A percentile compares a stretch with the other conserved stretches of the same genome.
Conservation (phyloP, 345 rosid species). For the Ceriops zippeliana region DNA sequence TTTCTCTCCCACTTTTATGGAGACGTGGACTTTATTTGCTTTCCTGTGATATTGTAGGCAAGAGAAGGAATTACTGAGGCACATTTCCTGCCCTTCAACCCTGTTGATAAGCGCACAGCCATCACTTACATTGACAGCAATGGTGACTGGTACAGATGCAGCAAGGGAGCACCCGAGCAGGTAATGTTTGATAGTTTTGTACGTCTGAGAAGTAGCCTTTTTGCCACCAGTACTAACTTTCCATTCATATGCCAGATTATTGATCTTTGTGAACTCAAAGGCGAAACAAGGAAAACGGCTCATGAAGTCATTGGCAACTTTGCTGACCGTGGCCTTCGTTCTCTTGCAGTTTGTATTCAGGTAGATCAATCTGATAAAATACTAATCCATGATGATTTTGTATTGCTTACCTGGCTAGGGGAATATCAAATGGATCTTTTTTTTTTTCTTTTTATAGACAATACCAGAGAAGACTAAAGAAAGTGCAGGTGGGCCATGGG, state of each 20-base stretch:
- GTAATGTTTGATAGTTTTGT: constrained; percentile 20
- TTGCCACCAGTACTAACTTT: background rate
- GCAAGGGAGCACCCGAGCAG: constrained; percentile 98
- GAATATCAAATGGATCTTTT: background rate
- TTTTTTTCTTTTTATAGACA: constrained; percentile 29
- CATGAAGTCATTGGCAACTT: constrained; percentile 56
- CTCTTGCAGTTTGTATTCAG: constrained; percentile 70
- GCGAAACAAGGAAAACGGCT: constrained; percentile 46
- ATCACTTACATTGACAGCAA: constrained; percentile 66
- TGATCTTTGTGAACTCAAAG: constrained; percentile 65
- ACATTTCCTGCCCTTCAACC: constrained; percentile 94
- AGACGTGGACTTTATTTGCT: background rate
- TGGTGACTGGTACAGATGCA: constrained; percentile 75
- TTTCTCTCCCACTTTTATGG: background rate
- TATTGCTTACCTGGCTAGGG: background rate
- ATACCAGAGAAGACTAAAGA: constrained; percentile 74
- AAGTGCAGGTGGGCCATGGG: constrained; percentile 74
- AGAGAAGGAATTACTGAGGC: constrained; percentile 83
- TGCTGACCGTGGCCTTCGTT: constrained; percentile 87
- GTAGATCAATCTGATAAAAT: constrained; percentile 30
- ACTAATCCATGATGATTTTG: background rate
- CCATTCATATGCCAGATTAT: constrained; percentile 43
- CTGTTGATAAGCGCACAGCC: constrained; percentile 91
- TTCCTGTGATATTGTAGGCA: constrained; percentile 40
- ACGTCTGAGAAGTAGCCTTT: background rate